Evolutionary conservation across 2,329 filamentous ascomycete genomes (phyloP).

Genomic region (Bipolaris oryzae): DNA sequence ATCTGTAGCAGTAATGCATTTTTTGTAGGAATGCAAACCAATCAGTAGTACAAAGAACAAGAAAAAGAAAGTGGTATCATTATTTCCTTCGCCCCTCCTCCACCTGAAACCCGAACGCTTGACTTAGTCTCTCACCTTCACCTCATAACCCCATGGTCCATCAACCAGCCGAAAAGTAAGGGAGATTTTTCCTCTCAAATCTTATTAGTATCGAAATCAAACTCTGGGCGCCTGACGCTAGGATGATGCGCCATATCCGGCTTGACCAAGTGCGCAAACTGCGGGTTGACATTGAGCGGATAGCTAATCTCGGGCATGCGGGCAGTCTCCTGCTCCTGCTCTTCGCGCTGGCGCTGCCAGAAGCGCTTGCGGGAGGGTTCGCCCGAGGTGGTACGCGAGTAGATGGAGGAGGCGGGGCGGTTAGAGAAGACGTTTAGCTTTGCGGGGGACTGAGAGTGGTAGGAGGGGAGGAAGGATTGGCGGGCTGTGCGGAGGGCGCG

Average conservation of each 20-base stretch:
- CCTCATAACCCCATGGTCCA: too few relatives aligned
- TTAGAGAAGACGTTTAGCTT: slow-evolving; percentile 32
- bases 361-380: slow-evolving; percentile 38
- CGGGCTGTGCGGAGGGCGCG: slow-evolving; percentile 49
- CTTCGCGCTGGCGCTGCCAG: slow-evolving; percentile 37
- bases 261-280: slow-evolving; percentile 60
- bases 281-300: slow-evolving; percentile 60
- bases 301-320: slow-evolving; percentile 62
- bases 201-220: slow-evolving; percentile 32
- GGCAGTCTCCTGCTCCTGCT: slow-evolving; percentile 50
- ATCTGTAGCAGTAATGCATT: slow-evolving; percentile 9
- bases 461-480: slow-evolving; percentile 54
- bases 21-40: slow-evolving; percentile 2
- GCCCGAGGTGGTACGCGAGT: slow-evolving; percentile 43
- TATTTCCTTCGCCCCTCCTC: slow-evolving; percentile 7
- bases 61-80: slow-evolving; percentile 44
- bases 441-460: slow-evolving; percentile 50
- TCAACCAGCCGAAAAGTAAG: too few relatives aligned
- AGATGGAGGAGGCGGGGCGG: slow-evolving; percentile 40
- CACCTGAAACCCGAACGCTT: background rate
- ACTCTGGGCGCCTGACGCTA: slow-evolving; percentile 38
- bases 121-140: background rate
- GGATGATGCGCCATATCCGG: slow-evolving; percentile 65
- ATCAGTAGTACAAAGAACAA: background rate
- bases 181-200: slow-evolving; percentile 19